A percentile compares a stretch with the other conserved stretches of the same genome.
These are phyloP conservation scores for Leptodontidium sp. DNA, from an alignment of 2,329 filamentous ascomycete genomes.

Conservation along the genomic window DNA sequence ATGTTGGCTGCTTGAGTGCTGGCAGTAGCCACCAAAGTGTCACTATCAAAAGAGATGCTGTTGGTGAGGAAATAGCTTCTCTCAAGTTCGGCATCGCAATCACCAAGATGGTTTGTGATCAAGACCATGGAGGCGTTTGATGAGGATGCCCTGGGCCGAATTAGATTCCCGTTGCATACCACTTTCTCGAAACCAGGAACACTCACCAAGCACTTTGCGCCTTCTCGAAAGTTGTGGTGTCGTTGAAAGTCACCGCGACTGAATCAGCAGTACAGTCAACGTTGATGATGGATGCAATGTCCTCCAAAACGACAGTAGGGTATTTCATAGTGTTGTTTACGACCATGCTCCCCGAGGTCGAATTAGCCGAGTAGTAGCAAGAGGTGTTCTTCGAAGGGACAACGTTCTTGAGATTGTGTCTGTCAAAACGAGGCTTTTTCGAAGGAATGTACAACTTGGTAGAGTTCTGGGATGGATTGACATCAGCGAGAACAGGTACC, in stretches of 20 bases:
- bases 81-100: constrained; percentile 52
- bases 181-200: neutral
- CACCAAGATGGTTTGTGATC: constrained; percentile 53
- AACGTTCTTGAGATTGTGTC: constrained; percentile 24
- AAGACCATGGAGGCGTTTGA: constrained; percentile 45
- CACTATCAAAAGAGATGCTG: constrained; percentile 43
- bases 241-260: constrained; percentile 43
- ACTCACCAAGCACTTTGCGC: constrained; percentile 41
- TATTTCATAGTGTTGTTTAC: constrained; percentile 44
- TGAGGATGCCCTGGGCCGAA: constrained; percentile 13
- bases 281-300: constrained; percentile 43
- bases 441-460: constrained; percentile 32
- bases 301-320: constrained; percentile 47
- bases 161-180: neutral
- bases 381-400: constrained; percentile 32
- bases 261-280: constrained; percentile 44
- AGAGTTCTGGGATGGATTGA: constrained; percentile 10
- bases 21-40: constrained; percentile 46
- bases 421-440: constrained; percentile 26
- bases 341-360: constrained; percentile 30
- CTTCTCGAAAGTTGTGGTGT: constrained; percentile 39
- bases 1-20: constrained; percentile 47
- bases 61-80: constrained; percentile 51
- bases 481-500: constrained; percentile 17
- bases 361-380: constrained; percentile 32